Evolutionary conservation across 2,329 filamentous ascomycete species (phyloP), one percentile per base, ranked within the genome.

Genomic region (Fusarium guadeloupense): DNA sequence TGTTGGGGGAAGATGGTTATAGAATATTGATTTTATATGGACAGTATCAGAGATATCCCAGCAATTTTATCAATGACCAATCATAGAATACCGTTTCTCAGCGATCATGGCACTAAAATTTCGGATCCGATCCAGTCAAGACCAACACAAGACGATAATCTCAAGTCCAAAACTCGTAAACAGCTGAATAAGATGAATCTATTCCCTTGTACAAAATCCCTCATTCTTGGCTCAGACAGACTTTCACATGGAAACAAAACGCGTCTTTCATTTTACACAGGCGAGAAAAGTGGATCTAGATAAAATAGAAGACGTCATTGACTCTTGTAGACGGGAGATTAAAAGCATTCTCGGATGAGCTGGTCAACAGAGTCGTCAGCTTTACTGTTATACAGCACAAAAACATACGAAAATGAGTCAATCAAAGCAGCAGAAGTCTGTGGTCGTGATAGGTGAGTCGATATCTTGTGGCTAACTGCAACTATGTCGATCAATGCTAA

Each of bases 361-460:
- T 13, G 26, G 8, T 14, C 4, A 9, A 5, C 10, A 1, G 5
- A 13, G 16, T n/a, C 28, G 14, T 30, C 30, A 43, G 30, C 40
- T 31, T 17, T 44, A 51, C 26, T 43, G 5, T 34, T 31, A 46
- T 33, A 41, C 33, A 25, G 33, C 16, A 31, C 5, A n/a, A 31
- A 31, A 25, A 25, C 7, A 25, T 6, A 25, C 4, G 9, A 49
- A 61, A 42, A 66, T 63, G 54, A 48, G 31, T 28, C 30, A 55
- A 33, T 34, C 43, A 13, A 64, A 63, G 34, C 37, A 62, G 45
- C 58, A 59, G 23, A 71, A 69, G 54, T 70, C 68, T 16, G 70
- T 66, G 20, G 62, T 74, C 23, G 60, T 73, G 53, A 58, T 74
- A 48, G 71, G 71, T 71, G 59, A 35, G 57, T 30, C 6, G 55